Percentiles rank a stretch among this genome's conserved stretches.
These are phyloP conservation scores for Rhizophora mangle DNA, from an alignment of 345 rosid genomes.

Conservation along the genomic window DNA sequence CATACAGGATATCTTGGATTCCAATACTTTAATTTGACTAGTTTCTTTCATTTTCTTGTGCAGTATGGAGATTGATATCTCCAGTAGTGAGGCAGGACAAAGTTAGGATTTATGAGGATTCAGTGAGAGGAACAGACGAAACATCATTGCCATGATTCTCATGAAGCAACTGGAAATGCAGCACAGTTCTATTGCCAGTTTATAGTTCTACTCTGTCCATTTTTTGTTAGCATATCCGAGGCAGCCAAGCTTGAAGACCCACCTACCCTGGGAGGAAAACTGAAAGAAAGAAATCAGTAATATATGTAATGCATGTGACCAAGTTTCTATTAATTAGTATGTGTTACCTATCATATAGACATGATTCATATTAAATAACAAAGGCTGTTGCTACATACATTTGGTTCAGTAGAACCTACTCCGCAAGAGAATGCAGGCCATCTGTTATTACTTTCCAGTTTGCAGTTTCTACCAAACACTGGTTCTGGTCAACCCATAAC, in stretches of 20 bases:
- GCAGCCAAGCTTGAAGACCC: neutral
- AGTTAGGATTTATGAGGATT: slow-evolving; percentile 36
- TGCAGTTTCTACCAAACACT: neutral
- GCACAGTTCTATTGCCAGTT: neutral
- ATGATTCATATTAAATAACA: no score
- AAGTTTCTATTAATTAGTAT: neutral
- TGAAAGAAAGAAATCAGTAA: neutral
- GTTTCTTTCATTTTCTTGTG: slow-evolving; percentile 7
- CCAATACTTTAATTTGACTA: neutral
- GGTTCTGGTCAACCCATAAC: no score
- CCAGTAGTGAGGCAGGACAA: slow-evolving; percentile 55
- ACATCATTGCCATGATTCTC: slow-evolving; percentile 17
- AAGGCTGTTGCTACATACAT: no score
- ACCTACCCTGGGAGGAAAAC: neutral
- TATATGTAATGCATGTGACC: neutral
- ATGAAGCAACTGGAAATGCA: neutral
- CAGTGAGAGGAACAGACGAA: slow-evolving; percentile 24
- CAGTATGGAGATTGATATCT: slow-evolving; percentile 80
- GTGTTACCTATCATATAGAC: neutral
- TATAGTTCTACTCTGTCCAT: neutral
- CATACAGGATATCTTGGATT: no score
- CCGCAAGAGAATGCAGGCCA: neutral
- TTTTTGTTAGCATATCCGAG: neutral
- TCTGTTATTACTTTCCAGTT: neutral
- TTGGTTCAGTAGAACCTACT: neutral